Conservation (phyloP, 192 early-diverging fungal species). For the Coemansia sp. region DNA sequence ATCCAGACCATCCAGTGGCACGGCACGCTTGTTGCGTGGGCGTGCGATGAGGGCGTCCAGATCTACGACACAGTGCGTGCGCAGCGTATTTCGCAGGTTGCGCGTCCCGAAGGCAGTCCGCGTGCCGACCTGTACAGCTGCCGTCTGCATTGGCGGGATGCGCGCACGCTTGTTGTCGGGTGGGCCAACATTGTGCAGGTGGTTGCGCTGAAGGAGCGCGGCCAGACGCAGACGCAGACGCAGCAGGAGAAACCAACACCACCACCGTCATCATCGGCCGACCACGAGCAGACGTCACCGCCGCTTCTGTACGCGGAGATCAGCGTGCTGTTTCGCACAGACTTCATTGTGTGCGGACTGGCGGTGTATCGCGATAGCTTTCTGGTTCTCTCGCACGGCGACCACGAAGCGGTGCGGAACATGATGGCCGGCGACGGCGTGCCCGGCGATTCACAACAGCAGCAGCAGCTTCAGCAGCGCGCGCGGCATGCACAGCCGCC, state of each 20-base stretch:
- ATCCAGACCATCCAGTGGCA: slow-evolving; percentile 88
- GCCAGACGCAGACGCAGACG: not conserved
- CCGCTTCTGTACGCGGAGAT: slow-evolving; percentile 57
- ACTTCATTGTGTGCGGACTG: slow-evolving; percentile 79
- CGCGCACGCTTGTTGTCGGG: slow-evolving; percentile 78
- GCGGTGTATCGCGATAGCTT: slow-evolving; percentile 61
- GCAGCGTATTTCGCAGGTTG: slow-evolving; percentile 81
- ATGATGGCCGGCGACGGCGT: slow-evolving; percentile 4
- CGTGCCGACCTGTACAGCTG: slow-evolving; percentile 82
- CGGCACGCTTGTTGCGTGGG: slow-evolving; percentile 87
- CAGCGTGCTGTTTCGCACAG: slow-evolving; percentile 56
- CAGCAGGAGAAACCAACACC: not conserved
- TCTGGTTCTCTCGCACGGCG: slow-evolving; percentile 52
- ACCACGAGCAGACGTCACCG: slow-evolving; percentile 2
- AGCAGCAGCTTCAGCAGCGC: slow-evolving; percentile 28
- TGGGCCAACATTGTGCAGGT: slow-evolving; percentile 96
- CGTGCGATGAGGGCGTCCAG: slow-evolving; percentile 85
- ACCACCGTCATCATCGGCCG: not conserved
- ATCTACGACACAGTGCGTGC: slow-evolving; percentile 76
- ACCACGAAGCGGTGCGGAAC: slow-evolving; percentile 19
- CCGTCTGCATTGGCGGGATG: slow-evolving; percentile 83
- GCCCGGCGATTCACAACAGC: slow-evolving; percentile 11
- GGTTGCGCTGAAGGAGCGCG: slow-evolving; percentile 65
- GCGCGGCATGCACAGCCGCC: slow-evolving; percentile 65
- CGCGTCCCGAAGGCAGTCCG: slow-evolving; percentile 75